Conservation (phyloP, 306 rosid genomes). For the Heteromeles arbutifolia region DNA sequence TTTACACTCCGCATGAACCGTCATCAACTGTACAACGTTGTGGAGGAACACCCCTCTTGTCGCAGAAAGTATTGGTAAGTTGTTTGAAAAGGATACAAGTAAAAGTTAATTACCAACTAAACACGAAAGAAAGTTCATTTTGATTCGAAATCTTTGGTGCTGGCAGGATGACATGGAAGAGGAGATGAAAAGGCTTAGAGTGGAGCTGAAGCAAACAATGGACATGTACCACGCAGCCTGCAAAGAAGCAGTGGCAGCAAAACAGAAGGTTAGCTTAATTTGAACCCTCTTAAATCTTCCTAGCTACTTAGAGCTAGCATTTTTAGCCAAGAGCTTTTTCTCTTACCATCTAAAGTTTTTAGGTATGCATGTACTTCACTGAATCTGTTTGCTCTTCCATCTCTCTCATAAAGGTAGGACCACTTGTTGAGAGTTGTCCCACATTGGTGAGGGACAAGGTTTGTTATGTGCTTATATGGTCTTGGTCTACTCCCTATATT, state of each 20-base stretch:
- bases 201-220: slow-evolving; percentile 20
- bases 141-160: background rate
- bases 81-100: background rate
- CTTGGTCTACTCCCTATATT: no score
- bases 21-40: background rate
- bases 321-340: background rate
- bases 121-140: background rate
- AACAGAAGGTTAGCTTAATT: slow-evolving; percentile 15
- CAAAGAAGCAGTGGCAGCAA: slow-evolving; percentile 15
- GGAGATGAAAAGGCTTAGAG: slow-evolving; percentile 20
- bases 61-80: slow-evolving; percentile 17
- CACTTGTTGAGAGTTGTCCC: no score
- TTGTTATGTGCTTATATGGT: no score
- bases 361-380: background rate
- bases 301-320: background rate
- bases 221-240: slow-evolving; percentile 23
- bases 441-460: no score
- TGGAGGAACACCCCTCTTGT: background rate
- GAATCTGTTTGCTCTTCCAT: background rate
- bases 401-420: background rate
- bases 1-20: background rate
- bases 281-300: background rate
- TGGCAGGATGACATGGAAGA: slow-evolving; percentile 28
- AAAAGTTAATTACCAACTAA: background rate
- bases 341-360: background rate